Conservation (phyloP, 352 stramenopile genomes). For the Elongisporangium senticosum region DNA sequence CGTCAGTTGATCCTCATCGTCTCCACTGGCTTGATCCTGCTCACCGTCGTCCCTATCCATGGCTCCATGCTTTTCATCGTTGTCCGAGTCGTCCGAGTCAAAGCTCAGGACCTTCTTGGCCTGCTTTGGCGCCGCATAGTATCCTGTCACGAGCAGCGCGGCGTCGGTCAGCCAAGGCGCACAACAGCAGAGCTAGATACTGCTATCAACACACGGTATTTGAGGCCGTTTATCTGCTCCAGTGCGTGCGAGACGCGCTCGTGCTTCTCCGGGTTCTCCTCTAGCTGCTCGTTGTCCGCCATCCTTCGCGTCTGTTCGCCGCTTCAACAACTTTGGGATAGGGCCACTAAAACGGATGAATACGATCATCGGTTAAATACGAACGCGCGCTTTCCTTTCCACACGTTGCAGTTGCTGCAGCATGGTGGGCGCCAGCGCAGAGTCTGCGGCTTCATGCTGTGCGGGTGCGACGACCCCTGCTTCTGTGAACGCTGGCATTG, state of each 20-base stretch:
- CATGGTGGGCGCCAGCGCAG: neutral
- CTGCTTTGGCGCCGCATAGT: slow-evolving; percentile 30
- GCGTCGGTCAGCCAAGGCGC: neutral
- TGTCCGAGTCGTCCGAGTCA: slow-evolving; percentile 36
- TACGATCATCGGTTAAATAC: neutral
- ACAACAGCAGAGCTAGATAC: neutral
- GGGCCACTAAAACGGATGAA: neutral
- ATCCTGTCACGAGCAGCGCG: slow-evolving; percentile 25
- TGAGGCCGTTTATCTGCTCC: slow-evolving; percentile 63
- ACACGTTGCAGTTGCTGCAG: neutral
- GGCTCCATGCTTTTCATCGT: slow-evolving; percentile 4
- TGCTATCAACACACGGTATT: slow-evolving; percentile 36
- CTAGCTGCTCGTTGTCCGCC: slow-evolving; percentile 4
- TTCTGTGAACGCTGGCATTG: neutral
- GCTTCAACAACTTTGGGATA: neutral
- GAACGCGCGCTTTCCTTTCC: neutral
- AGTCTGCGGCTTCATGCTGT: neutral
- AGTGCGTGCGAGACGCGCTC: slow-evolving; percentile 55
- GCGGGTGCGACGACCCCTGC: neutral
- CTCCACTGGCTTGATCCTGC: slow-evolving; percentile 1
- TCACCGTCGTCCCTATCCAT: slow-evolving; percentile 4
- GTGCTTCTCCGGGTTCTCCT: slow-evolving; percentile 34
- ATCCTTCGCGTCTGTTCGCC: slow-evolving; percentile 1
- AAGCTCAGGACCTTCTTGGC: slow-evolving; percentile 40
- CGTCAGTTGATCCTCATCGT: slow-evolving; percentile 21